Conservation (phyloP, 73 alveolate species). For the Blepharisma japonicum region DNA sequence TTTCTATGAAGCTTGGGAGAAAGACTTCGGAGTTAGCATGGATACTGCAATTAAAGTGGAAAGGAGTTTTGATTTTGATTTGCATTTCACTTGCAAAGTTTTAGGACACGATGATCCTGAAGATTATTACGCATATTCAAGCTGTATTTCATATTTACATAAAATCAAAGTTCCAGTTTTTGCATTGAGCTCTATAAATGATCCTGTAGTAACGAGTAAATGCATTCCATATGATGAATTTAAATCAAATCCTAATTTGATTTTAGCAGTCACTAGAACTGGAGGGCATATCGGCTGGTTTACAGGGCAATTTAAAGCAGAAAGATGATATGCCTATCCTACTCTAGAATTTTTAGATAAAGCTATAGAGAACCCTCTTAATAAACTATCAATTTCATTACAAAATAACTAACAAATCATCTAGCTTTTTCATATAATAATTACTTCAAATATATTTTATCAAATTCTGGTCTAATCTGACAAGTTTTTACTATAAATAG, state of each 20-base stretch:
- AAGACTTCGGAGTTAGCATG: conserved; percentile 2
- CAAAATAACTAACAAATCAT: conserved; percentile 49
- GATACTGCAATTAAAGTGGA: background rate
- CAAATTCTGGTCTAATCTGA: no score
- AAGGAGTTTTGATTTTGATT: conserved; percentile 30
- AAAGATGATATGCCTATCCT: conserved; percentile 4
- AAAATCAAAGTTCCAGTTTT: conserved; percentile 23
- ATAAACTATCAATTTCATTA: conserved; percentile 36
- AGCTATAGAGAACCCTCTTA: background rate
- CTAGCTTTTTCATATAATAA: no score
- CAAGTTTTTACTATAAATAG: no score
- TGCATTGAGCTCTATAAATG: conserved; percentile 18
- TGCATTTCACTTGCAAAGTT: conserved; percentile 20
- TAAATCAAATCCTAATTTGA: conserved; percentile 15
- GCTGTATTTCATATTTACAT: conserved; percentile 18
- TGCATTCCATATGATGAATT: conserved; percentile 32
- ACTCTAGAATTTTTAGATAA: conserved; percentile 21
- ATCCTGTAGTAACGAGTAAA: background rate
- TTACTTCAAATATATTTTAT: no score
- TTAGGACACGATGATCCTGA: conserved; percentile 26
- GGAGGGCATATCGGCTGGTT: conserved; percentile 36
- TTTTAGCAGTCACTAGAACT: conserved; percentile 14
- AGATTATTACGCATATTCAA: background rate
- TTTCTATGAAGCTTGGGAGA: background rate
- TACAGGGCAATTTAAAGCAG: background rate